phyloP scores from a whole-genome alignment of 2,329 filamentous ascomycete species.

The Scortechinia acanthostroma region DNA sequence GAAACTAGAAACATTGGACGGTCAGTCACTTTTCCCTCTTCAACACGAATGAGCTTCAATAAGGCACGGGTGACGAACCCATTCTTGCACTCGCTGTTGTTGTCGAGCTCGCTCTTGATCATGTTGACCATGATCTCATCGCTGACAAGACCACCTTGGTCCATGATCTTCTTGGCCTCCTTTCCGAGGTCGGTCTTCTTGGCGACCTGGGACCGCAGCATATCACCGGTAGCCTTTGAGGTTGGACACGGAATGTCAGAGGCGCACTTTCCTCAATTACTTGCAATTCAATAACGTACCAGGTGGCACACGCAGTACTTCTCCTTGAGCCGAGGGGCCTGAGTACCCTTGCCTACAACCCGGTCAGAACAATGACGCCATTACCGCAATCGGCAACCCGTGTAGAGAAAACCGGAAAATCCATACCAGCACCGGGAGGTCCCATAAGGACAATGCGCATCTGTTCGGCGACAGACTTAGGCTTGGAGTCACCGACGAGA shows the following conservation, averaged over 20 bases:
- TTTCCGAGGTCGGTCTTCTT: slow-evolving; percentile 91
- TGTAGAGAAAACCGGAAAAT: slow-evolving; percentile 7
- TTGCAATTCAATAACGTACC: slow-evolving; percentile 43
- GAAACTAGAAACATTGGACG: slow-evolving; percentile 60
- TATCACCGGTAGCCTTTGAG: slow-evolving; percentile 85
- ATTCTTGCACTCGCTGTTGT: slow-evolving; percentile 91
- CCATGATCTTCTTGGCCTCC: slow-evolving; percentile 99
- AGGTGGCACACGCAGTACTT: slow-evolving; percentile 96
- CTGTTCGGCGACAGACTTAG: slow-evolving; percentile 46
- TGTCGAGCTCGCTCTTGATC: slow-evolving; percentile 95
- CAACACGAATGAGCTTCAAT: too few species aligned
- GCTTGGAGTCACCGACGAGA: slow-evolving; percentile 44
- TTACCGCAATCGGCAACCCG: background rate
- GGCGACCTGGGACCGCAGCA: slow-evolving; percentile 95
- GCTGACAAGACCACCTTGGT: slow-evolving; percentile 91
- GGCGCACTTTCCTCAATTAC: background rate
- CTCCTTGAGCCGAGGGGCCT: slow-evolving; percentile 96
- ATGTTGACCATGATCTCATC: slow-evolving; percentile 99
- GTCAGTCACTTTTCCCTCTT: too few species aligned
- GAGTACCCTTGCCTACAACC: slow-evolving; percentile 84
- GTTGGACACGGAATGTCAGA: slow-evolving; percentile 5
- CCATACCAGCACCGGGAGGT: slow-evolving; percentile 89
- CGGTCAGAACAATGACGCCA: background rate
- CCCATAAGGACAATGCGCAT: slow-evolving; percentile 97
- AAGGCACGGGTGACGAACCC: slow-evolving; percentile 77